phyloP scores from a whole-genome alignment of 1,284 basidiomycete genomes.

The Microbotryum silenes-acaulis region DNA sequence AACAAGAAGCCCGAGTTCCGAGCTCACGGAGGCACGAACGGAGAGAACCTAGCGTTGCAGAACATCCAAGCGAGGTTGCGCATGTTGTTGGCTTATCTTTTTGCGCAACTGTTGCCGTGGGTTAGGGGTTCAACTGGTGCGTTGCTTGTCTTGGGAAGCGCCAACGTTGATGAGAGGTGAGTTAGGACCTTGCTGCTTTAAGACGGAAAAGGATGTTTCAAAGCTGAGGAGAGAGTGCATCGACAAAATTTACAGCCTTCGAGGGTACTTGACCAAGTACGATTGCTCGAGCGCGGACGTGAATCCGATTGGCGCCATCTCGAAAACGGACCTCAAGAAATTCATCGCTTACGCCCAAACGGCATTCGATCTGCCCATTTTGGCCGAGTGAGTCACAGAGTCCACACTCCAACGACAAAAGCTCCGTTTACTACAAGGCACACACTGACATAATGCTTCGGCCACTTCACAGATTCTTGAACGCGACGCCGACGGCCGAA shows the following conservation, averaged over 20 bases:
- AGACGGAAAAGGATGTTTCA: background rate
- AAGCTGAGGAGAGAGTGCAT: background rate
- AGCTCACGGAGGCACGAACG: constrained; percentile 73
- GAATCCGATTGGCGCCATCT: constrained; percentile 96
- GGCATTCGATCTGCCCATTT: constrained; percentile 74
- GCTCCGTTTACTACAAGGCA: no score
- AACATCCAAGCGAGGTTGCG: constrained; percentile 93
- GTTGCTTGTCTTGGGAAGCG: constrained; percentile 86
- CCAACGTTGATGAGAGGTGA: constrained; percentile 94
- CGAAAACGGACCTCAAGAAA: constrained; percentile 92
- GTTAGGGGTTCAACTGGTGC: constrained; percentile 76
- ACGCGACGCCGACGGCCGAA: constrained; percentile 89
- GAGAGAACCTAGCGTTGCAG: constrained; percentile 93
- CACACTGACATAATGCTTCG: background rate
- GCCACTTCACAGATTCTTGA: constrained; percentile 60
- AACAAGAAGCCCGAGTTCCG: constrained; percentile 74
- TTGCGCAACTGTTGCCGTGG: constrained; percentile 93
- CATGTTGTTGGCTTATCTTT: constrained; percentile 96
- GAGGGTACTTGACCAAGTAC: constrained; percentile 97
- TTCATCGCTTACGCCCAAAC: constrained; percentile 80
- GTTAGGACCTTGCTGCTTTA: constrained; percentile 6
- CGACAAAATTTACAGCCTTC: constrained; percentile 51
- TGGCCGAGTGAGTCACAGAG: constrained; percentile 54
- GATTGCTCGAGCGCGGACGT: constrained; percentile 75
- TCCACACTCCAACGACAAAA: background rate